Conservation (phyloP, 2,329 filamentous ascomycete genomes). For the Fusarium ambrosium region DNA sequence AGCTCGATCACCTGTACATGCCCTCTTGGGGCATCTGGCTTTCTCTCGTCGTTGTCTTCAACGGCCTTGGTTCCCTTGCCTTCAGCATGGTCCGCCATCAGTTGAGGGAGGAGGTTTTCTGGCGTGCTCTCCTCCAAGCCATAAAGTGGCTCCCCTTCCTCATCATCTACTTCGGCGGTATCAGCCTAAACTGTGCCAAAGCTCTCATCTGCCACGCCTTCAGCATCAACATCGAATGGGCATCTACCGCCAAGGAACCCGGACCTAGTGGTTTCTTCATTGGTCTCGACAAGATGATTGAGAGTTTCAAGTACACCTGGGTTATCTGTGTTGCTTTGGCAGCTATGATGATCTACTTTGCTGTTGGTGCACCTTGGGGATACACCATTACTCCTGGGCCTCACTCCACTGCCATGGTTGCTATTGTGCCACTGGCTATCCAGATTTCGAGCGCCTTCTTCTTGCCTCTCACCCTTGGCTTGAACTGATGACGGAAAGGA, state of each 20-base stretch:
- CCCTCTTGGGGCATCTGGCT: conserved; percentile 75
- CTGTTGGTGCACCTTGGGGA: conserved; percentile 42
- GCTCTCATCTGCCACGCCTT: conserved; percentile 47
- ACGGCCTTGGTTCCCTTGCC: conserved; percentile 38
- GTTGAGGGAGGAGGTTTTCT: conserved; percentile 45
- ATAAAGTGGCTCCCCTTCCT: conserved; percentile 47
- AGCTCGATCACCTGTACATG: conserved; percentile 76
- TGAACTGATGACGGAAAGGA: neutral
- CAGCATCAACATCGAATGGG: conserved; percentile 47
- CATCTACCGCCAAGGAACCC: conserved; percentile 47
- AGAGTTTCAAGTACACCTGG: conserved; percentile 60
- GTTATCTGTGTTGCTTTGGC: conserved; percentile 41
- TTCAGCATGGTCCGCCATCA: conserved; percentile 45
- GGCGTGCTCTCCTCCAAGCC: conserved; percentile 41
- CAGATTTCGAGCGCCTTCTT: conserved; percentile 41
- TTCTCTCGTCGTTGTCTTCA: conserved; percentile 50
- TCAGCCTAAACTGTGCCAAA: conserved; percentile 47
- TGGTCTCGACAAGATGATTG: conserved; percentile 55
- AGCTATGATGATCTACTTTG: conserved; percentile 46
- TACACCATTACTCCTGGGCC: conserved; percentile 43
- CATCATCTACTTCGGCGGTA: conserved; percentile 48
- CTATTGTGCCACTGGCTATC: conserved; percentile 44
- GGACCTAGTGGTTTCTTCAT: conserved; percentile 49
- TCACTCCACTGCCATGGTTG: conserved; percentile 42
- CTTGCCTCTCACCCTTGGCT: conserved; percentile 27